A percentile compares a stretch with the other conserved stretches of the same genome.
phyloP scores from a whole-genome alignment of 1,139 yeast species.

The Candida gigantensis region DNA sequence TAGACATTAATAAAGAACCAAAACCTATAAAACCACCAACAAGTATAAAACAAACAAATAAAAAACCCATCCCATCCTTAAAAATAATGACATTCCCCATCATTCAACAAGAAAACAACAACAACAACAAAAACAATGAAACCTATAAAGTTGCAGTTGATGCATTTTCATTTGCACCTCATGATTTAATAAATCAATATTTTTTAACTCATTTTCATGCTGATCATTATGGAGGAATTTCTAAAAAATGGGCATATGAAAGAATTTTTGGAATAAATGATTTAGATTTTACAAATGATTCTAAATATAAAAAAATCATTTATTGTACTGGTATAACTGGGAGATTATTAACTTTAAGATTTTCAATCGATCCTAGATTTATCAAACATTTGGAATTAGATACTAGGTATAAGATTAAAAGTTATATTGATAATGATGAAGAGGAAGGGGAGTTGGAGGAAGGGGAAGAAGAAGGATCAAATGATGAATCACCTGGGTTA shows the following conservation, averaged over 20 bases:
- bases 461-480: constrained; percentile 11
- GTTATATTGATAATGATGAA: constrained; percentile 13
- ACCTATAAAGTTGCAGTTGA: constrained; percentile 56
- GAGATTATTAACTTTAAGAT: constrained; percentile 51
- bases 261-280: constrained; percentile 33
- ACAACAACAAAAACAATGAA: constrained; percentile 4
- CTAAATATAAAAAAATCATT: constrained; percentile 44
- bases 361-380: constrained; percentile 56
- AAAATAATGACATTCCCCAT: constrained; percentile 51
- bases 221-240: constrained; percentile 89
- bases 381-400: constrained; percentile 51
- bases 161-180: constrained; percentile 61
- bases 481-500: constrained; percentile 39
- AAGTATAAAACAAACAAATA: constrained; percentile 16
- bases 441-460: constrained; percentile 17
- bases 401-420: constrained; percentile 31
- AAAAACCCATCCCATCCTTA: constrained; percentile 52
- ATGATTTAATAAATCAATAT: constrained; percentile 49
- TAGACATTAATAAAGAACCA: constrained; percentile 10
- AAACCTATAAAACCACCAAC: constrained; percentile 26
- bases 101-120: not conserved
- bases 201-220: constrained; percentile 84
- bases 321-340: constrained; percentile 75
- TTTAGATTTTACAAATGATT: constrained; percentile 38
- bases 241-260: constrained; percentile 68